Percentiles rank a stretch among this genome's conserved stretches.
phyloP scores from a whole-genome alignment of 352 stramenopile genomes.

The Aphanomyces astaci region DNA sequence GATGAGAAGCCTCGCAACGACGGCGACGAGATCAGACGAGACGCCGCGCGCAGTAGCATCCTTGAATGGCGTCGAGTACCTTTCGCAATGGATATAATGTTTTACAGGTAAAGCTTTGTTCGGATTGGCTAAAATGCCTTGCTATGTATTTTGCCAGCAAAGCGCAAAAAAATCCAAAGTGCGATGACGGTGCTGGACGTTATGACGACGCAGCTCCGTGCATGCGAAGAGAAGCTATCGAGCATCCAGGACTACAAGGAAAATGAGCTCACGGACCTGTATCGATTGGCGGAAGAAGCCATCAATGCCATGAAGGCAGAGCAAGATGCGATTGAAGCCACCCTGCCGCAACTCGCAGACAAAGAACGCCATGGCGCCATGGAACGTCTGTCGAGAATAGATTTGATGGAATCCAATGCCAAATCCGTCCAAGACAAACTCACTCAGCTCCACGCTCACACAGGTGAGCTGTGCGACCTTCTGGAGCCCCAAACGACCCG shows the following conservation, averaged over 20 bases:
- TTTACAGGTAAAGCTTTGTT: too few relatives aligned
- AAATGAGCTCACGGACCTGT: neutral
- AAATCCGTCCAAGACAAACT: neutral
- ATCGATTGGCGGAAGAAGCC: neutral
- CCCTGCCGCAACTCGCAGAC: neutral
- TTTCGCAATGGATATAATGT: too few relatives aligned
- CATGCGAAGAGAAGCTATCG: constrained; percentile 3
- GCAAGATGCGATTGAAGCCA: neutral
- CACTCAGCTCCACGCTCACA: neutral
- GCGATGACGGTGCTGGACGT: neutral
- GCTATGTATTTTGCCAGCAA: neutral
- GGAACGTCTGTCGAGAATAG: neutral
- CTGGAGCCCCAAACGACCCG: constrained; percentile 8
- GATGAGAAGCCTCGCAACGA: neutral
- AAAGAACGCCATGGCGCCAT: neutral
- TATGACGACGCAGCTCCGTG: neutral
- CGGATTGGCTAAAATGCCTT: neutral
- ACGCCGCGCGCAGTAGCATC: constrained; percentile 8
- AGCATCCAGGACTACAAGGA: constrained; percentile 4
- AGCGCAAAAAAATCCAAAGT: neutral
- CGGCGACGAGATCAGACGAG: neutral
- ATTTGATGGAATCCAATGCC: neutral
- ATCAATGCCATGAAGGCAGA: neutral
- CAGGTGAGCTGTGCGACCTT: constrained; percentile 10
- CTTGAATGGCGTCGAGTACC: neutral